Conservation (phyloP, 805 yeast genomes). For the Kazachstania africana region DNA sequence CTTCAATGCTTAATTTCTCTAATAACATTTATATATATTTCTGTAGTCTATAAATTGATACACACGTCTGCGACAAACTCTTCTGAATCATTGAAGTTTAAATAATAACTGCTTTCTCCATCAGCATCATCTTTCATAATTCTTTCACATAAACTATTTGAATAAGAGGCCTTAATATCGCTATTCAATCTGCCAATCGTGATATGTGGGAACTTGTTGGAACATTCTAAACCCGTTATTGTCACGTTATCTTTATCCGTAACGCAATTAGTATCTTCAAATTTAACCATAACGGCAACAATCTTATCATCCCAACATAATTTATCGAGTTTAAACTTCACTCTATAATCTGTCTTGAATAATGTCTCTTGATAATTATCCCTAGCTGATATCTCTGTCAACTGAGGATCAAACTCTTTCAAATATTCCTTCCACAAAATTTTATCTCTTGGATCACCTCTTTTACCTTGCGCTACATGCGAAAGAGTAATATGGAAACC, state of each 20-base stretch:
- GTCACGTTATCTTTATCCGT: slow-evolving; percentile 5
- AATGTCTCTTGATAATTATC: slow-evolving; percentile 1
- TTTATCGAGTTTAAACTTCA: slow-evolving; percentile 31
- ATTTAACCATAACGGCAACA: slow-evolving; percentile 42
- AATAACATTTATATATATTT: no score
- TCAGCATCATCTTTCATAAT: slow-evolving; percentile 3
- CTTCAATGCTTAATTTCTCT: slow-evolving; percentile 27
- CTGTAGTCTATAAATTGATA: slow-evolving; percentile 9
- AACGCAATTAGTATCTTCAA: slow-evolving; percentile 6
- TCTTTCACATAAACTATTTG: slow-evolving; percentile 32
- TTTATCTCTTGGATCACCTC: slow-evolving; percentile 17
- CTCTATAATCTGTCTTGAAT: slow-evolving; percentile 17
- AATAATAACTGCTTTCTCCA: background rate
- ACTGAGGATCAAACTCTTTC: slow-evolving; percentile 10
- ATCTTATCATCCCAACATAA: slow-evolving; percentile 41
- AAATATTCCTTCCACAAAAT: slow-evolving; percentile 20
- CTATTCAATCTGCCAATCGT: slow-evolving; percentile 53
- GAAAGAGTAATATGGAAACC: slow-evolving; percentile 60
- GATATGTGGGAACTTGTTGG: slow-evolving; percentile 48
- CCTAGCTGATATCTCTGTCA: background rate
- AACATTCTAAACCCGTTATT: slow-evolving; percentile 19
- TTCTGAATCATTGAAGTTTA: slow-evolving; percentile 6
- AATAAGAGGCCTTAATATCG: slow-evolving; percentile 37
- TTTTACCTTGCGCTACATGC: slow-evolving; percentile 32
- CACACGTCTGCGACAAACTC: slow-evolving; percentile 10